Base-by-base conservation (phyloP, 768 basidiomycete species). In the Termitomyces sp. region DNA sequence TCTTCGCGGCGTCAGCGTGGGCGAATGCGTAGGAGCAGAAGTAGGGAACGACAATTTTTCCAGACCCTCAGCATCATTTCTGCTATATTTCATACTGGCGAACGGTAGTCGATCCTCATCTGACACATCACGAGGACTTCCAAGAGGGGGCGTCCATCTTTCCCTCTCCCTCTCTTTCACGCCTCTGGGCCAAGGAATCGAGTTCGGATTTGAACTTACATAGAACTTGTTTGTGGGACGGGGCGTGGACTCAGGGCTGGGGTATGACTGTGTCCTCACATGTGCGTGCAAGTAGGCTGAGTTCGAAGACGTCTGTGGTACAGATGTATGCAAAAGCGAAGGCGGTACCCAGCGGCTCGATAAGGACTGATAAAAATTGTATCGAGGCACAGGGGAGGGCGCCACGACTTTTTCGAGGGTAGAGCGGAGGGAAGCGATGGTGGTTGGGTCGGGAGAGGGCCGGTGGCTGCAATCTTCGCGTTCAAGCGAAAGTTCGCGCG, bases 351-450 rank as follows among this genome's bases (percentile, higher is more conserved):
- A 81, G 15, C 79, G 73, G 19, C 67, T 72, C 67, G 79, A 81
- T 54, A 77, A 64, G 1, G 85, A 82, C 10, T 74, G 67, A 1
- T 73, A 70, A 50, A 86, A 80, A 63, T 87, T 83, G 63, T 90
- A 84, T 48, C 84, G 77, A 19, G 79, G 68, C 0, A 81, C 73
- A 47, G 82, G 60, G 38, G 56, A 43, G 52, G 56, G 53, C 52
- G 45, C 61, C 62, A 46, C 67, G 53, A 91, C 82, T 59, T 82
- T 77, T 69, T 91, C 86, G 51, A 94, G 74, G 66, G 82, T 84
- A 61, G 57, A 58, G 12, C 52, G 47, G 28, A 54, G 48, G n/a
- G 57, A 58, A 21, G 57, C 52, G 47, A 54, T 54, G 9, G 57
- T 7, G 14, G 1, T 40, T 12, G 52, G 40, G 33, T 54, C 42